Percentiles rank a stretch among this genome's conserved stretches.
Conservation (phyloP, 73 alveolate genomes). For the Tetrahymena thermophila region DNA sequence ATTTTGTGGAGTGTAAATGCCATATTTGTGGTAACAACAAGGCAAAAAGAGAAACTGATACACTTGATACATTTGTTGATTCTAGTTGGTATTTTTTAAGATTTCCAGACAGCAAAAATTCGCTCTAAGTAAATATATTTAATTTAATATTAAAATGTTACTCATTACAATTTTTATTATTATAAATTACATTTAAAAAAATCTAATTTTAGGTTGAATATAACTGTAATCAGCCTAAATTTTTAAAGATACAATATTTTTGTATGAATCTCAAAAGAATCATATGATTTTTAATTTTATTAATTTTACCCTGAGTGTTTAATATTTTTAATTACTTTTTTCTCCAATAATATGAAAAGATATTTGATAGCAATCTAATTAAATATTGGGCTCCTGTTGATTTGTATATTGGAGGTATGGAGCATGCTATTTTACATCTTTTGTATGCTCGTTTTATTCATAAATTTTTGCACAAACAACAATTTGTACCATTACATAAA, state of each 20-base stretch:
- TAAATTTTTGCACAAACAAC: constrained; percentile 35
- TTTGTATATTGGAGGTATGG: constrained; percentile 66
- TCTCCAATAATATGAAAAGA: not conserved
- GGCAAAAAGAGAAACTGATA: constrained; percentile 54
- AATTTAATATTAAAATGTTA: too few relatives aligned
- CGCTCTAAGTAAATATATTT: not conserved
- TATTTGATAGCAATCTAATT: constrained; percentile 14
- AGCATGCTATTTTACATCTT: constrained; percentile 70
- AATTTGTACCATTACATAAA: not conserved
- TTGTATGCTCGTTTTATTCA: constrained; percentile 69
- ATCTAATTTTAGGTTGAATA: too few relatives aligned
- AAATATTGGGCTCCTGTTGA: constrained; percentile 70
- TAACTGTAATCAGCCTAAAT: too few relatives aligned
- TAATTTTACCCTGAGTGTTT: too few relatives aligned
- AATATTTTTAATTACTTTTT: too few relatives aligned
- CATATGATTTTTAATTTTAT: too few relatives aligned
- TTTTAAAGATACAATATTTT: too few relatives aligned
- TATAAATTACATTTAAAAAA: too few relatives aligned
- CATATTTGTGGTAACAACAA: constrained; percentile 26
- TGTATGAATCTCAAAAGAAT: too few relatives aligned
- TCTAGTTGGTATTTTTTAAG: constrained; percentile 68
- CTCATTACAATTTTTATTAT: not conserved
- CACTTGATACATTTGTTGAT: constrained; percentile 69
- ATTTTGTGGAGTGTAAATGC: constrained; percentile 37
- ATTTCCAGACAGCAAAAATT: constrained; percentile 38